Conservation (phyloP, 2,329 filamentous ascomycete genomes). For the Tolypocladium sp. region DNA sequence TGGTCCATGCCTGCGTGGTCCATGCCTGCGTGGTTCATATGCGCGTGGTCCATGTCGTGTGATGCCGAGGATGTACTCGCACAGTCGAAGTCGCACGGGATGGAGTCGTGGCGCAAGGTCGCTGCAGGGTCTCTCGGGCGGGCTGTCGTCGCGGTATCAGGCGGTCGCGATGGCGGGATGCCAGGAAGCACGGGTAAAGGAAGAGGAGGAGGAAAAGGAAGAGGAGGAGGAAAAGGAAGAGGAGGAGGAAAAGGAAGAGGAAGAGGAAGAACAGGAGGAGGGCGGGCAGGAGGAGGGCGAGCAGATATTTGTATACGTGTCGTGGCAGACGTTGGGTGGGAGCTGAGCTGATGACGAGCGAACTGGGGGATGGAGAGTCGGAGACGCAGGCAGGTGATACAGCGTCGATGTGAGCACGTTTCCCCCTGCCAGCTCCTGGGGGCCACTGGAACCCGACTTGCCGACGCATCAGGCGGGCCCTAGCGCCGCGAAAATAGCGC, state of each 20-base stretch:
- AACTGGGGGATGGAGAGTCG: too few relatives aligned
- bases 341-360: neutral
- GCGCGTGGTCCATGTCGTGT: neutral
- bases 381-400: neutral
- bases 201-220: neutral
- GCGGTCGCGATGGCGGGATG: neutral
- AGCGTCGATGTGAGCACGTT: neutral
- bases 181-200: neutral
- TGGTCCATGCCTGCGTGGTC: slow-evolving; percentile 36
- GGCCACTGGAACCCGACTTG: too few relatives aligned
- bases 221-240: neutral
- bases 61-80: neutral
- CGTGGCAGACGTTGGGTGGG: neutral
- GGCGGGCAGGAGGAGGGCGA: neutral
- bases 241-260: neutral
- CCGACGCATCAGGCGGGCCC: neutral
- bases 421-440: too few relatives aligned
- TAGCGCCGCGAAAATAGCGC: neutral
- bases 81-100: neutral
- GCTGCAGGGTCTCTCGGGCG: too few relatives aligned
- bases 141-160: neutral
- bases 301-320: neutral
- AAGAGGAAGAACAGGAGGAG: neutral
- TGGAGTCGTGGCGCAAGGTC: neutral
- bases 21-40: slow-evolving; percentile 20